These are phyloP conservation scores for Artemisia tridentata DNA, from an alignment of 129 eudicot genomes.

Conservation along the genomic window DNA sequence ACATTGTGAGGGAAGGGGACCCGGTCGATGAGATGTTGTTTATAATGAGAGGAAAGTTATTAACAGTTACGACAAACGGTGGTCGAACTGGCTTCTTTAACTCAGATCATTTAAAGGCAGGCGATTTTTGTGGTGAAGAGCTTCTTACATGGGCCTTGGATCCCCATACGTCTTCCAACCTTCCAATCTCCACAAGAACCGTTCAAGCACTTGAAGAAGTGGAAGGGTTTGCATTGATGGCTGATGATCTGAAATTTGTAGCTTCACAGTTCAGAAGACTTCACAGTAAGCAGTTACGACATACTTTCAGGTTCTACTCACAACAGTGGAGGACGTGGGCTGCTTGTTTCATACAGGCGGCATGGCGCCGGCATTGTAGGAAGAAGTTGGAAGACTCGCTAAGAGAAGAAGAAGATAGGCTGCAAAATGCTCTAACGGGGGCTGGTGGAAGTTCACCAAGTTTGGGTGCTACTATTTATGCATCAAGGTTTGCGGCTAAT, in stretches of 20 bases:
- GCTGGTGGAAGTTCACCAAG: constrained; percentile 79
- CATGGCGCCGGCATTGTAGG: constrained; percentile 77
- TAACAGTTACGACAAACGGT: constrained; percentile 81
- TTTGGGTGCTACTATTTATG: constrained; percentile 81
- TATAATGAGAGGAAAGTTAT: constrained; percentile 80
- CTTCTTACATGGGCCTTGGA: constrained; percentile 97
- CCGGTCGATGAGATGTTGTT: constrained; percentile 95
- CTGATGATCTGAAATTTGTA: constrained; percentile 83
- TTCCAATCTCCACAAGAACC: constrained; percentile 87
- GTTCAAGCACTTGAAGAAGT: constrained; percentile 86
- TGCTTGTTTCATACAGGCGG: constrained; percentile 94
- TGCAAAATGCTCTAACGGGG: constrained; percentile 66
- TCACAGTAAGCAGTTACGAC: constrained; percentile 91
- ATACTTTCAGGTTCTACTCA: constrained; percentile 87
- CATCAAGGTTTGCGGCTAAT: constrained; percentile 88
- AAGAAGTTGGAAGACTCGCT: constrained; percentile 78
- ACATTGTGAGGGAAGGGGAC: constrained; percentile 89
- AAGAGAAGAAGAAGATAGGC: constrained; percentile 69
- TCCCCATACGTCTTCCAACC: constrained; percentile 80
- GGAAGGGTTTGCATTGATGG: constrained; percentile 80
- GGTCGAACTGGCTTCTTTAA: constrained; percentile 93
- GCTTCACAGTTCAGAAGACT: constrained; percentile 93
- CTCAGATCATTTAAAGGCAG: constrained; percentile 63
- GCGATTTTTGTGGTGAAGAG: constrained; percentile 99
- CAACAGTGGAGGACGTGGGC: constrained; percentile 99